Conservation (phyloP, 2,329 filamentous ascomycete species). For the Fusarium acutatum region DNA sequence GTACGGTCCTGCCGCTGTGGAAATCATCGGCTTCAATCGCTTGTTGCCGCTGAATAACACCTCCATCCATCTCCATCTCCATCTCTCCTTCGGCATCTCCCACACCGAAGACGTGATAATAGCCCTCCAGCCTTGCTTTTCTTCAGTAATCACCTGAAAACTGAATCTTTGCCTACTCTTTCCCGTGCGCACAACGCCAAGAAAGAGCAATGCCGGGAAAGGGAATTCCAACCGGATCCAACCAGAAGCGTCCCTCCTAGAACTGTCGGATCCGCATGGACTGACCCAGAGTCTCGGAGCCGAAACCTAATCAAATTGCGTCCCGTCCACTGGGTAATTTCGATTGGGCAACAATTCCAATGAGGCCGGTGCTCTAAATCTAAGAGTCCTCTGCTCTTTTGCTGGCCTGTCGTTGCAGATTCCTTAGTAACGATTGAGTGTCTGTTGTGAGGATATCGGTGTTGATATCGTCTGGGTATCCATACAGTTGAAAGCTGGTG, state of each 20-base stretch:
- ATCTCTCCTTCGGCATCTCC: constrained; percentile 4
- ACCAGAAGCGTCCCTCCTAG: constrained; percentile 14
- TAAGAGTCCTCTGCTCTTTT: not conserved
- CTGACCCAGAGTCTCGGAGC: constrained; percentile 13
- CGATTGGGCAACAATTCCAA: not conserved
- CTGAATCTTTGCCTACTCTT: not conserved
- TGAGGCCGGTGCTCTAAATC: not conserved
- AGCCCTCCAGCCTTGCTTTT: constrained; percentile 27
- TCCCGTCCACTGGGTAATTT: not conserved
- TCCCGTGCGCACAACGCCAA: constrained; percentile 2
- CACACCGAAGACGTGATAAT: constrained; percentile 31
- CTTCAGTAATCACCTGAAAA: not conserved
- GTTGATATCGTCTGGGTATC: not conserved
- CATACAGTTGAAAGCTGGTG: not conserved
- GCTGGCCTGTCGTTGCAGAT: not conserved
- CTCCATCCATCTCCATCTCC: constrained; percentile 10
- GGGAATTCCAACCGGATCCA: constrained; percentile 18
- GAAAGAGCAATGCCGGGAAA: constrained; percentile 1
- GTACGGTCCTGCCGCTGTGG: constrained; percentile 1
- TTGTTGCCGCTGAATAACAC: constrained; percentile 14
- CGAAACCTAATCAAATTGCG: constrained; percentile 6
- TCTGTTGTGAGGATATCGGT: not conserved
- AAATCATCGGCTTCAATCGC: constrained; percentile 15
- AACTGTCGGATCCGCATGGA: constrained; percentile 4
- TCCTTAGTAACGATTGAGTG: not conserved